Evolutionary conservation across 2,329 filamentous ascomycete species (phyloP), one percentile per base, ranked within the genome.

Genomic region (Aphanocladium album): DNA sequence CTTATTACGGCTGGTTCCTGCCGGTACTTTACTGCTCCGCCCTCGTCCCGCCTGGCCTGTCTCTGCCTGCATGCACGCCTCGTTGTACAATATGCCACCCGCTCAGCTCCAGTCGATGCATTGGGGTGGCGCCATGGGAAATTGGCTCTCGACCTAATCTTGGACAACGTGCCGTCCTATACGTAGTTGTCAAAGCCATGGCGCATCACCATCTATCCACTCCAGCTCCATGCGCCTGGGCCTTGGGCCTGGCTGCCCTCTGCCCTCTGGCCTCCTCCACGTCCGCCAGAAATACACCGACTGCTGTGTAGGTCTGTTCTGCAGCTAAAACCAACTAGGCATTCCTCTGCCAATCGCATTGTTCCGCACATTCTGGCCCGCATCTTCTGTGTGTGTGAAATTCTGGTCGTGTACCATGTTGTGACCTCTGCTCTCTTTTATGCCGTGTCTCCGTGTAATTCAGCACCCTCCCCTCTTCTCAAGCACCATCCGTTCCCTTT

Each of bases 41-140:
- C 17, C 45, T 49, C 21, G n/a, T 35, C 33, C 23, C 30, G 35
- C 23, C 9, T 46, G 43, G 43, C 56, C 33, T 30, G 19, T 5
- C 45, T 41, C 17, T 16, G 19, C 16, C 30, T 25, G 47, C 47
- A 33, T 35, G 47, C 17, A 57, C 54, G 21, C 19, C 27, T 47
- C 21, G n/a, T 27, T 37, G 43, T 49, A 19, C 54, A 39, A 41
- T 27, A 49, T 12, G 30, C 12, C 43, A 47, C 46, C 27, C 41
- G 47, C 25, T 43, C 43, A 51, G 46, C 45, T 51, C 35, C 27
- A 37, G 25, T 59, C 57, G 57, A 59, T 27, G 39, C 56, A 33
- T 17, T 30, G 5, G 21, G 21, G 57, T 60, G 57, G 57, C 57
- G 49, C 57, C 49, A 53, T 21, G 49, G 57, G 57, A 60, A 60